Conservation (phyloP, 148 eudicot genomes). For the Nepenthes mirabilis region DNA sequence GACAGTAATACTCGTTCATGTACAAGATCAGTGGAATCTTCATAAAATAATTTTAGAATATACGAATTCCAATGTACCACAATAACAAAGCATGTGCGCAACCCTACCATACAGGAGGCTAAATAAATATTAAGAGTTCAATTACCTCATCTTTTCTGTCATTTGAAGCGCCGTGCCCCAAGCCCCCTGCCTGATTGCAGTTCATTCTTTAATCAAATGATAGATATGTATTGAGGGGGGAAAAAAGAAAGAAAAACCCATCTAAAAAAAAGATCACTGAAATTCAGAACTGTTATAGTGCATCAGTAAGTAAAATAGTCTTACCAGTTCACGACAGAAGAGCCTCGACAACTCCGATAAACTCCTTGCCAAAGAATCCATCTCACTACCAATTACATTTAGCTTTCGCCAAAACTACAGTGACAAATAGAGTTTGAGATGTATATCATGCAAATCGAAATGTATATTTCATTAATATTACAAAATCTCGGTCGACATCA, state of each 20-base stretch:
- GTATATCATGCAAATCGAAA: not conserved
- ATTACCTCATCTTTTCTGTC: slow-evolving; percentile 16
- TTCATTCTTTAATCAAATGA: not conserved
- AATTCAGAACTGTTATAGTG: not conserved
- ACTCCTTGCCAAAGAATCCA: slow-evolving; percentile 57
- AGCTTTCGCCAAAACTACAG: slow-evolving; percentile 66
- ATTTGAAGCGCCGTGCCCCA: slow-evolving; percentile 12
- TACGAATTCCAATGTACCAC: too few relatives aligned
- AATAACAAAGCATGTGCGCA: not conserved
- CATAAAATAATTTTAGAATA: too few relatives aligned
- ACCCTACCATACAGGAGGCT: not conserved
- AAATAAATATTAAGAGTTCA: not conserved
- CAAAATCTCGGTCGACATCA: not conserved
- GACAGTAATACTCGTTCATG: too few relatives aligned
- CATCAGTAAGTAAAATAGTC: slow-evolving; percentile 1
- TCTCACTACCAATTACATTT: slow-evolving; percentile 54
- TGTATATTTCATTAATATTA: not conserved
- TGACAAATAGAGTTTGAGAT: slow-evolving; percentile 3
- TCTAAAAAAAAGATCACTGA: not conserved
- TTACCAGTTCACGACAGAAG: slow-evolving; percentile 47
- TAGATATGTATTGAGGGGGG: not conserved
- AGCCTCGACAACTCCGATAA: slow-evolving; percentile 45
- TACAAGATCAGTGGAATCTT: too few relatives aligned
- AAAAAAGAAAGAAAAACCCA: not conserved
- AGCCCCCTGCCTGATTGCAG: slow-evolving; percentile 12